Conservation (phyloP, 495 filamentous ascomycete species). For the Aspergillus nanangensis region DNA sequence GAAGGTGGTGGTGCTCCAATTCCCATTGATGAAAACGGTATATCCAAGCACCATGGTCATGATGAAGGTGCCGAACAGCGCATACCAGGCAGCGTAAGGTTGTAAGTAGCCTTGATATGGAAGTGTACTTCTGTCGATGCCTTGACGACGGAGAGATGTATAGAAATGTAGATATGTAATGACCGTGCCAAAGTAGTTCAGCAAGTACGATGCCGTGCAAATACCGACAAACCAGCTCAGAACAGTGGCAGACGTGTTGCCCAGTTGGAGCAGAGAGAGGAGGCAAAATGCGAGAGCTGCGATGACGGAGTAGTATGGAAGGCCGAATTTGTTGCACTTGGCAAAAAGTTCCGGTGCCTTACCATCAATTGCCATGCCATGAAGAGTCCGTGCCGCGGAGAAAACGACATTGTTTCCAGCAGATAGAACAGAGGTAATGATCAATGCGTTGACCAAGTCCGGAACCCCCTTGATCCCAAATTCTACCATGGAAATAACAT, state of each 20-base stretch:
- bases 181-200: constrained; percentile 42
- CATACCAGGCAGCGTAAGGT: constrained; percentile 29
- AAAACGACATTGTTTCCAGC: constrained; percentile 47
- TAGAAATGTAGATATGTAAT: constrained; percentile 47
- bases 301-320: constrained; percentile 39
- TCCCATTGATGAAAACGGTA: constrained; percentile 22
- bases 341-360: constrained; percentile 38
- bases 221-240: constrained; percentile 26
- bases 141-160: constrained; percentile 25
- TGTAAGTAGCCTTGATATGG: constrained; percentile 27
- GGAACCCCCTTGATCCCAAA: constrained; percentile 39
- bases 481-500: constrained; percentile 48
- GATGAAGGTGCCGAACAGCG: constrained; percentile 28
- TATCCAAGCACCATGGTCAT: constrained; percentile 28
- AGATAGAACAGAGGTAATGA: constrained; percentile 46
- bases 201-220: constrained; percentile 23
- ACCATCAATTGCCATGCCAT: constrained; percentile 41
- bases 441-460: constrained; percentile 41
- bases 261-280: constrained; percentile 29
- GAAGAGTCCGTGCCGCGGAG: constrained; percentile 36
- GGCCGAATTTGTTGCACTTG: constrained; percentile 35
- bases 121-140: constrained; percentile 23
- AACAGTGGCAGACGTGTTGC: constrained; percentile 18
- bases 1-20: constrained; percentile 22
- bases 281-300: constrained; percentile 36